Evolutionary conservation across 257 asterid species (phyloP).

Genomic region (Plantago elongata): DNA sequence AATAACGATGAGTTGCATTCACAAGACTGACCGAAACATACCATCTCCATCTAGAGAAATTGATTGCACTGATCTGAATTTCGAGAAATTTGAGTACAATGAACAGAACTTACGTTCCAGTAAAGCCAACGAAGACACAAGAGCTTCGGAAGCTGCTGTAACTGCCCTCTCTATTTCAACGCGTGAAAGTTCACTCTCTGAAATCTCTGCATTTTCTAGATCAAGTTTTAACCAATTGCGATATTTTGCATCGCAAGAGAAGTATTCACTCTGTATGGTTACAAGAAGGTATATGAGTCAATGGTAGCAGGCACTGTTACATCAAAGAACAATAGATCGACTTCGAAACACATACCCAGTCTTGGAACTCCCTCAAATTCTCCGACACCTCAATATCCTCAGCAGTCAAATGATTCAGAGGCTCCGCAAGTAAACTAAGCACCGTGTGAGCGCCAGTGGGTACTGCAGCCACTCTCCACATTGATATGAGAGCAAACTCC

Average conservation of each 20-base stretch:
- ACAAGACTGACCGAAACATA: slow-evolving; percentile 1
- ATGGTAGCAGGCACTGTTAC: slow-evolving; percentile 17
- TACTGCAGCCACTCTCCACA: slow-evolving; percentile 96
- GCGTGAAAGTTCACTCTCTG: slow-evolving; percentile 57
- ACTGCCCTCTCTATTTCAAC: slow-evolving; percentile 74
- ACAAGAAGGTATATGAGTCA: slow-evolving; percentile 23
- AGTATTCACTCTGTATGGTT: slow-evolving; percentile 74
- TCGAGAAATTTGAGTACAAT: not conserved
- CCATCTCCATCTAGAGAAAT: slow-evolving; percentile 1
- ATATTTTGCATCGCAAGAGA: slow-evolving; percentile 90
- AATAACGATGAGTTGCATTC: slow-evolving; percentile 6
- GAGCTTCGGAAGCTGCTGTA: slow-evolving; percentile 70
- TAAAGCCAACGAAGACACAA: slow-evolving; percentile 54
- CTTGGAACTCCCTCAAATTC: slow-evolving; percentile 84
- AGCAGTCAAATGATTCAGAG: slow-evolving; percentile 63
- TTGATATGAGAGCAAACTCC: slow-evolving; percentile 91
- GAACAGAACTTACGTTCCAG: slow-evolving; percentile 56
- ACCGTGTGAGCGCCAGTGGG: slow-evolving; percentile 93
- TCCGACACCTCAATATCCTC: slow-evolving; percentile 59
- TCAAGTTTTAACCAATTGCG: slow-evolving; percentile 86
- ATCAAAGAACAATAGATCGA: slow-evolving; percentile 17
- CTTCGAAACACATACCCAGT: slow-evolving; percentile 66
- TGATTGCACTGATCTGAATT: not conserved
- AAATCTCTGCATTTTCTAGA: slow-evolving; percentile 63
- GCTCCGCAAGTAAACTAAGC: slow-evolving; percentile 95